Percentiles rank a stretch among this genome's conserved stretches.
Evolutionary conservation across 345 rosid genomes (phyloP).

Genomic region (Lepidium aucheri): DNA sequence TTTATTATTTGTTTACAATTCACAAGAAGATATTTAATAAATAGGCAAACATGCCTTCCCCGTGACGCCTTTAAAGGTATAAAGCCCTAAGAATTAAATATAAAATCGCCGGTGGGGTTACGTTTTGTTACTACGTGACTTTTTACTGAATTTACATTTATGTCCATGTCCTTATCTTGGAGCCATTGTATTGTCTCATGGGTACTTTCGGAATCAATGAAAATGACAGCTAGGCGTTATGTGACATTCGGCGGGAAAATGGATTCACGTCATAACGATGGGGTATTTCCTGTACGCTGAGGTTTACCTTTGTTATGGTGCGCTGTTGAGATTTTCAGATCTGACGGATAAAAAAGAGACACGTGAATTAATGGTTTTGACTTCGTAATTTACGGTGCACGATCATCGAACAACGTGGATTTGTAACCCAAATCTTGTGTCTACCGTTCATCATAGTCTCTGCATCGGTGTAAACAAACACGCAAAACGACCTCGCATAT

Average conservation of each 20-base stretch:
- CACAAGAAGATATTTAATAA: conserved; percentile 5
- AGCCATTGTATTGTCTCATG: neutral
- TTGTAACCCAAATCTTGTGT: conserved; percentile 21
- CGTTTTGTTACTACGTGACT: conserved; percentile 23
- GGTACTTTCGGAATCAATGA: conserved; percentile 8
- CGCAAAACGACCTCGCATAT: neutral
- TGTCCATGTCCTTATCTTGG: conserved; percentile 5
- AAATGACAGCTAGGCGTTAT: conserved; percentile 29
- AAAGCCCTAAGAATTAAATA: conserved; percentile 15
- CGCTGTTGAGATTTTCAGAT: neutral
- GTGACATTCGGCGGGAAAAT: conserved; percentile 26
- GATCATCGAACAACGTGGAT: conserved; percentile 16
- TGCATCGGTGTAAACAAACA: neutral
- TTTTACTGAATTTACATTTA: neutral
- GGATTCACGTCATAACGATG: neutral
- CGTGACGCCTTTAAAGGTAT: conserved; percentile 24
- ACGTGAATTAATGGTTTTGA: conserved; percentile 9
- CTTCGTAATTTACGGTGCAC: conserved; percentile 6
- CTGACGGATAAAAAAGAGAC: neutral
- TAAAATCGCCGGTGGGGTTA: conserved; percentile 32
- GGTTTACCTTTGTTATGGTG: neutral
- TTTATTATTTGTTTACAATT: conserved; percentile 8
- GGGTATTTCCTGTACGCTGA: neutral
- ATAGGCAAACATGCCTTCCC: conserved; percentile 18
- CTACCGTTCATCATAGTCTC: conserved; percentile 1